phyloP scores from a whole-genome alignment of 148 eudicot species.

The Oxyria digyna region DNA sequence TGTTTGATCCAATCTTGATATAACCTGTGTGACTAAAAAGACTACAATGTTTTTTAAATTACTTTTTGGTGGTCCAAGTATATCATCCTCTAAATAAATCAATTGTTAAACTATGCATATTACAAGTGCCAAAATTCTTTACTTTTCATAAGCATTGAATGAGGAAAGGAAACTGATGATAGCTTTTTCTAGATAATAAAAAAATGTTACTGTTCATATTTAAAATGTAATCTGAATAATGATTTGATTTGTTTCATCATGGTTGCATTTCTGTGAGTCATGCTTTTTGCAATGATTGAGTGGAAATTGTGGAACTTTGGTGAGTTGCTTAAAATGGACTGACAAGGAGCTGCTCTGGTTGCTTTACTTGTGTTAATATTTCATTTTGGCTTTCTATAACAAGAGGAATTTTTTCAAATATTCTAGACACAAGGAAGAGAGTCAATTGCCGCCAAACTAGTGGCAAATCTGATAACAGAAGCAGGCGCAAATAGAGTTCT shows the following conservation, averaged over 20 bases:
- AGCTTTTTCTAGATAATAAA: not conserved
- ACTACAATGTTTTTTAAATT: not conserved
- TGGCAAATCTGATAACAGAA: slow-evolving; percentile 47
- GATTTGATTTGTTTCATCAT: not conserved
- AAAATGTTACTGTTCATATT: not conserved
- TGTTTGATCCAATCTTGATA: not conserved
- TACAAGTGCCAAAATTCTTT: not conserved
- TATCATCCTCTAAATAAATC: not conserved
- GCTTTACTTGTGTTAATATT: not conserved
- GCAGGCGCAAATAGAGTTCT: slow-evolving; percentile 64
- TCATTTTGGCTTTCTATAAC: not conserved
- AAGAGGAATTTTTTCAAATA: not conserved
- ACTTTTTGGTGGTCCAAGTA: not conserved
- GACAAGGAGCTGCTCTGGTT: not conserved
- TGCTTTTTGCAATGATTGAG: not conserved
- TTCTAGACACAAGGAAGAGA: slow-evolving; percentile 61
- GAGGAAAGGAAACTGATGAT: not conserved
- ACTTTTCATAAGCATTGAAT: not conserved
- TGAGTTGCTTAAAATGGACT: not conserved
- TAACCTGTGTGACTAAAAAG: not conserved
- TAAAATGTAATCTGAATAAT: not conserved
- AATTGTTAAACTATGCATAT: not conserved
- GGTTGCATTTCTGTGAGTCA: not conserved
- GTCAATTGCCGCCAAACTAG: slow-evolving; percentile 53
- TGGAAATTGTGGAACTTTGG: not conserved